Evolutionary conservation across 73 alveolate species (phyloP).

Genomic region (Paramecium primaurelia): DNA sequence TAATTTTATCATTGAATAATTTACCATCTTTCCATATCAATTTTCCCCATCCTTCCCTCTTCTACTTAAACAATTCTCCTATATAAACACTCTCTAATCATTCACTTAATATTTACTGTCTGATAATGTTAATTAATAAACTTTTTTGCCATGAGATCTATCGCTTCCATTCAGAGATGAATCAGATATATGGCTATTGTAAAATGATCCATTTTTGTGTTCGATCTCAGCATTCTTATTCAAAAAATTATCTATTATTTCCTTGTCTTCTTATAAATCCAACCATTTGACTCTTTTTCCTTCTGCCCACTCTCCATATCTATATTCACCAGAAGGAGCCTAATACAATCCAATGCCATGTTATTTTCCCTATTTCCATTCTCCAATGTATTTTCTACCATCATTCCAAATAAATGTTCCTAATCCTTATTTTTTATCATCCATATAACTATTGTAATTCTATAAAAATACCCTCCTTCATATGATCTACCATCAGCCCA

Average conservation of each 20-base stretch:
- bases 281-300: conserved; percentile 57
- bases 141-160: background rate
- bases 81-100: background rate
- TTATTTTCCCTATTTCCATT: conserved; percentile 65
- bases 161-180: background rate
- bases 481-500: conserved; percentile 66
- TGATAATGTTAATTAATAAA: background rate
- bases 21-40: conserved; percentile 76
- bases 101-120: background rate
- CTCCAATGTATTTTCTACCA: conserved; percentile 64
- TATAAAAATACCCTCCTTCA: background rate
- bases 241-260: background rate
- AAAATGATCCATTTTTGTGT: background rate
- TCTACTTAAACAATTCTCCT: background rate
- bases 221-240: background rate
- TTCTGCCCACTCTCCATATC: conserved; percentile 59
- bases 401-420: background rate
- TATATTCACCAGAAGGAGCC: conserved; percentile 16
- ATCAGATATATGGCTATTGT: background rate
- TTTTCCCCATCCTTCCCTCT: conserved; percentile 68
- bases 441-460: background rate
- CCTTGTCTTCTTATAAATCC: background rate
- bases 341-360: conserved; percentile 59
- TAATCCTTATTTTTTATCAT: conserved; percentile 47
- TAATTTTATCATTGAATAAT: background rate